Conservation (phyloP, 73 alveolate genomes). For the Vitrella brassicaformis region DNA sequence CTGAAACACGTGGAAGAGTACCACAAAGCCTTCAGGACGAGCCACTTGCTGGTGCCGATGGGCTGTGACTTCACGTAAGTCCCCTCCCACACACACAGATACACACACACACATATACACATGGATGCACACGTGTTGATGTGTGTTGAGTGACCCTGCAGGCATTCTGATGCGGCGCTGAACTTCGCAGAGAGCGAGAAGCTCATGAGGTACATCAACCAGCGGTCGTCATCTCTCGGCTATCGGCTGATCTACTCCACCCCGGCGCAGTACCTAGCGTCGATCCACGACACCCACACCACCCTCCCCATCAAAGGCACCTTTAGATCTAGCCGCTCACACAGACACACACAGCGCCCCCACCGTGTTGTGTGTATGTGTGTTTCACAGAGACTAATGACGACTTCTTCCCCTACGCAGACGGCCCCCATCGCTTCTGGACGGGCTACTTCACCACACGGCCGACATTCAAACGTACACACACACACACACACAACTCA, state of each 20-base stretch:
- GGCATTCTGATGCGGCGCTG: background rate
- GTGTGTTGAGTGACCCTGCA: background rate
- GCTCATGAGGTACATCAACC: constrained; percentile 47
- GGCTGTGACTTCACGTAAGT: constrained; percentile 22
- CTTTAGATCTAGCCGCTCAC: too few relatives aligned
- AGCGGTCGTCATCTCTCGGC: constrained; percentile 15
- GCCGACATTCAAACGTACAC: constrained; percentile 70
- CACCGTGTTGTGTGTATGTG: background rate
- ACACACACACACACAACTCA: too few relatives aligned
- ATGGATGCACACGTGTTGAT: background rate
- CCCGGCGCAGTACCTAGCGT: constrained; percentile 72
- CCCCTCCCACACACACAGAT: background rate
- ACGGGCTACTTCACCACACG: constrained; percentile 93
- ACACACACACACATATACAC: background rate
- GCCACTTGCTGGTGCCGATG: constrained; percentile 33
- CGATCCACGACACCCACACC: constrained; percentile 44
- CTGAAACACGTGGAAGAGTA: background rate
- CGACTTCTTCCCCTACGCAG: constrained; percentile 93
- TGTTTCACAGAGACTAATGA: constrained; percentile 19
- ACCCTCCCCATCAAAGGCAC: constrained; percentile 58
- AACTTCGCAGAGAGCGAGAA: constrained; percentile 31
- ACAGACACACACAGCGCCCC: background rate
- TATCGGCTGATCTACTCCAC: constrained; percentile 80
- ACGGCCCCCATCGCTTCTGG: constrained; percentile 75
- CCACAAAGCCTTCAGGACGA: too few relatives aligned